Evolutionary conservation across 768 basidiomycete genomes (phyloP).

Genomic region (Hericium rajendrae): DNA sequence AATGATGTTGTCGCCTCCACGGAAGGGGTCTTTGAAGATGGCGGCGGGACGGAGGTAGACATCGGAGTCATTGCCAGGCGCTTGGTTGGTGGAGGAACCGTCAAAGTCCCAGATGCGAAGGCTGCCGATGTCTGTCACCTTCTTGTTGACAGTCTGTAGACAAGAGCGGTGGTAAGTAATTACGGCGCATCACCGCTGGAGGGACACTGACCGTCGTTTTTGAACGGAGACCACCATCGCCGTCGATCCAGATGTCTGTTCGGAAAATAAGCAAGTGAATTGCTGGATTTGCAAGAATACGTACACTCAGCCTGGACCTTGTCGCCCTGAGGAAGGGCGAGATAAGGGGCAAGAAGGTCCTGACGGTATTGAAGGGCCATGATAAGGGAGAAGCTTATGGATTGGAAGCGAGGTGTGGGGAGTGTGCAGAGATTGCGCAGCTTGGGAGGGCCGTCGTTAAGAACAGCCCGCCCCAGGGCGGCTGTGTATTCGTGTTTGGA

Average conservation of each 20-base stretch:
- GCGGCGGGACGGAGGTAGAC: slow-evolving; percentile 96
- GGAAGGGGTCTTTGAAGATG: slow-evolving; percentile 99
- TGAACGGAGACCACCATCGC: slow-evolving; percentile 86
- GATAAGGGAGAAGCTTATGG: slow-evolving; percentile 6
- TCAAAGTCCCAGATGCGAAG: slow-evolving; percentile 99
- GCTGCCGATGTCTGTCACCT: slow-evolving; percentile 78
- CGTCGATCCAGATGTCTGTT: slow-evolving; percentile 96
- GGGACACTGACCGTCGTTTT: slow-evolving; percentile 75
- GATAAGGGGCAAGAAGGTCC: slow-evolving; percentile 84
- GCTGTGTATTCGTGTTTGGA: slow-evolving; percentile 1
- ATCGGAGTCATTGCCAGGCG: slow-evolving; percentile 91
- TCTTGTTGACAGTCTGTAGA: slow-evolving; percentile 72
- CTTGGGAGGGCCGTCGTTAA: not conserved
- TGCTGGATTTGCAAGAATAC: slow-evolving; percentile 17
- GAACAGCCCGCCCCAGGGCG: not conserved
- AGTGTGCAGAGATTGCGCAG: not conserved
- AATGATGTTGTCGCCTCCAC: slow-evolving; percentile 94
- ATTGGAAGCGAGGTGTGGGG: not conserved
- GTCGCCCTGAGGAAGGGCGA: slow-evolving; percentile 81
- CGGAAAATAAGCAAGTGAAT: slow-evolving; percentile 14
- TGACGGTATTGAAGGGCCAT: slow-evolving; percentile 47
- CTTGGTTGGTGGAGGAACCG: slow-evolving; percentile 95
- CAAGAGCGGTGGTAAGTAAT: slow-evolving; percentile 4
- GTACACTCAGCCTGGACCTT: slow-evolving; percentile 92
- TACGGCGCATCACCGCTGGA: not conserved